A percentile compares a stretch with the other conserved stretches of the same genome.
Evolutionary conservation across 192 early-diverging fungal species (phyloP).

Genomic region (Obelidium mucronatum): DNA sequence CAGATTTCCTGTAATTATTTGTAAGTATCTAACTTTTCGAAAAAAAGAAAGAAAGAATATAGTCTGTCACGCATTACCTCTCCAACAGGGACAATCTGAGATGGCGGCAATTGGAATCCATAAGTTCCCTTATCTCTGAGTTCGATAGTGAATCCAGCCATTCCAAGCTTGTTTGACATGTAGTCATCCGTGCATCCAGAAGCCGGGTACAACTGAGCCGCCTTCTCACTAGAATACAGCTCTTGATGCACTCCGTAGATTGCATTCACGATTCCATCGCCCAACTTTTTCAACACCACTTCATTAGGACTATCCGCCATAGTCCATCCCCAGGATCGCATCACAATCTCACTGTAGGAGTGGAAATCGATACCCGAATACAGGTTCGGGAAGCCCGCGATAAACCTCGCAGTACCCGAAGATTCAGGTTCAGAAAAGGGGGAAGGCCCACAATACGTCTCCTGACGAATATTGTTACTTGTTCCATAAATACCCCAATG

Average conservation of each 20-base stretch:
- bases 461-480: slow-evolving; percentile 44
- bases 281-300: slow-evolving; percentile 23
- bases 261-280: slow-evolving; percentile 25
- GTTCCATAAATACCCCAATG: slow-evolving; percentile 55
- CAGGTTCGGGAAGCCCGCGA: slow-evolving; percentile 40
- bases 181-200: slow-evolving; percentile 36
- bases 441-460: slow-evolving; percentile 49
- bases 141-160: slow-evolving; percentile 41
- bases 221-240: slow-evolving; percentile 15
- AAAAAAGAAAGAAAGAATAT: not conserved
- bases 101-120: slow-evolving; percentile 37
- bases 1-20: not conserved
- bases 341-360: slow-evolving; percentile 30
- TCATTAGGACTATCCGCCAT: slow-evolving; percentile 16
- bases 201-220: slow-evolving; percentile 30
- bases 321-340: slow-evolving; percentile 37
- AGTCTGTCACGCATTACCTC: slow-evolving; percentile 40
- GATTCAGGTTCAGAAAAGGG: slow-evolving; percentile 55
- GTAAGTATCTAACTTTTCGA: not conserved
- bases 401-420: slow-evolving; percentile 43
- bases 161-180: slow-evolving; percentile 22
- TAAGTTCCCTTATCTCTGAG: slow-evolving; percentile 34
- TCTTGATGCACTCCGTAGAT: not conserved
- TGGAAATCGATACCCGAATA: slow-evolving; percentile 56
- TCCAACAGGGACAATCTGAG: slow-evolving; percentile 40